A percentile compares a stretch with the other conserved stretches of the same genome.
Evolutionary conservation across 177 flowering plant species (phyloP).

Genomic region (Vitis hybrid): DNA sequence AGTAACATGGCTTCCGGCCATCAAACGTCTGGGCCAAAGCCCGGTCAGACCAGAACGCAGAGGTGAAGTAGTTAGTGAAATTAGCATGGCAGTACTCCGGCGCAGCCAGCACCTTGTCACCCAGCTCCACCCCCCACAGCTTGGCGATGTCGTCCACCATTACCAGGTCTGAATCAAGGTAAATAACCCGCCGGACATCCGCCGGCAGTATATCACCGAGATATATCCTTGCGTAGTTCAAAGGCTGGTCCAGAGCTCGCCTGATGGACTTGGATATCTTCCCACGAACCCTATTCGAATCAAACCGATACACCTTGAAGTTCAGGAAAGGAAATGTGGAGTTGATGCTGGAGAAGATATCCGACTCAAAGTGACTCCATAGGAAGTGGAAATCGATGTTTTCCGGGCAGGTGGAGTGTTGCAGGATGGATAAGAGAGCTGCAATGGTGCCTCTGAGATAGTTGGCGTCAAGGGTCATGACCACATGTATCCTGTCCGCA

Average conservation of each 20-base stretch:
- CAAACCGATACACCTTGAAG: slow-evolving; percentile 39
- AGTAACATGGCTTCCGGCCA: slow-evolving; percentile 17
- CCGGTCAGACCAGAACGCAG: slow-evolving; percentile 29
- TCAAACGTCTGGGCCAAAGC: slow-evolving; percentile 14
- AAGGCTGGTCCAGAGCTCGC: slow-evolving; percentile 55
- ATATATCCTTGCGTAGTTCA: slow-evolving; percentile 55
- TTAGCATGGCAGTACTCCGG: slow-evolving; percentile 62
- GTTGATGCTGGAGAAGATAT: slow-evolving; percentile 31
- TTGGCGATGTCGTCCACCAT: slow-evolving; percentile 52
- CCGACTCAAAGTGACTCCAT: slow-evolving; percentile 26
- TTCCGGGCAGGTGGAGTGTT: slow-evolving; percentile 52
- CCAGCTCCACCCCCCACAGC: slow-evolving; percentile 43
- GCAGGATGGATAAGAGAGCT: slow-evolving; percentile 47
- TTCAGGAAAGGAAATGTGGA: slow-evolving; percentile 49
- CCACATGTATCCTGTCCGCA: slow-evolving; percentile 27
- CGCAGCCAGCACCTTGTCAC: slow-evolving; percentile 41
- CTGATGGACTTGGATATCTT: slow-evolving; percentile 52
- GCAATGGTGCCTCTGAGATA: slow-evolving; percentile 59
- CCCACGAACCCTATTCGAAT: slow-evolving; percentile 34
- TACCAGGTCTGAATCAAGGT: slow-evolving; percentile 53
- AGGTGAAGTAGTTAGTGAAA: slow-evolving; percentile 49
- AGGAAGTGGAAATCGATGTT: slow-evolving; percentile 49
- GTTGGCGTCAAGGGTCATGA: slow-evolving; percentile 55
- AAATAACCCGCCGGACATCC: slow-evolving; percentile 39
- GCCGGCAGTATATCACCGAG: slow-evolving; percentile 42